phyloP scores from a whole-genome alignment of 805 yeast species.

The Osmozyma mogii region DNA sequence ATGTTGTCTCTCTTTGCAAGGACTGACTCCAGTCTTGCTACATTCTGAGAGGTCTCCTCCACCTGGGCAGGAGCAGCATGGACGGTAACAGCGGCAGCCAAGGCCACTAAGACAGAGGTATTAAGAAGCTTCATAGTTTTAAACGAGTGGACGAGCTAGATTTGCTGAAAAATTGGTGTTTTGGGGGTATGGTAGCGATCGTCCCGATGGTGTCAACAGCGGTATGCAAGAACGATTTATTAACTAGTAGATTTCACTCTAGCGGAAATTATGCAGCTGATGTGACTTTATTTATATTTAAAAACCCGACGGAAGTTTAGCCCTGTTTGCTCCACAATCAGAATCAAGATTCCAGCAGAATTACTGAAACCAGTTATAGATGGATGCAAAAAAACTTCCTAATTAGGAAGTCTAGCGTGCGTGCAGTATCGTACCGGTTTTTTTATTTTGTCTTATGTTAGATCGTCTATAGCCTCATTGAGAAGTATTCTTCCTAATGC shows the following conservation, averaged over 20 bases:
- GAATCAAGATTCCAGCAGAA: neutral
- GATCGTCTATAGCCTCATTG: neutral
- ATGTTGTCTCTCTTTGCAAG: constrained; percentile 11
- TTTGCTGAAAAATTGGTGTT: neutral
- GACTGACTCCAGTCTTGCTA: neutral
- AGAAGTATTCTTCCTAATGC: neutral
- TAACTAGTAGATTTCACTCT: no score
- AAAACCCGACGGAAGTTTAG: neutral
- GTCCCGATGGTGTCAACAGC: neutral
- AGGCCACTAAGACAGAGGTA: constrained; percentile 22
- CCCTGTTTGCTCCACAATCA: neutral
- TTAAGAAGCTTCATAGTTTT: constrained; percentile 24
- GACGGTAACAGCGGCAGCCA: constrained; percentile 18
- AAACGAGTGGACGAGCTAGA: neutral
- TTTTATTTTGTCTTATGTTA: neutral
- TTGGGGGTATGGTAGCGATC: neutral
- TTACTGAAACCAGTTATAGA: constrained; percentile 4
- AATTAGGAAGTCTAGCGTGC: constrained; percentile 1
- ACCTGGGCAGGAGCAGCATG: constrained; percentile 29
- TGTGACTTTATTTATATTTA: no score
- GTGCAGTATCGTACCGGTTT: neutral
- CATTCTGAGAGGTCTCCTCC: constrained; percentile 4
- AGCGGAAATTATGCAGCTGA: no score
- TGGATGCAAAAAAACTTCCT: constrained; percentile 2
- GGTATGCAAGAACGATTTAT: neutral